phyloP scores from a whole-genome alignment of 495 filamentous ascomycete genomes.

The Xylona heveae region DNA sequence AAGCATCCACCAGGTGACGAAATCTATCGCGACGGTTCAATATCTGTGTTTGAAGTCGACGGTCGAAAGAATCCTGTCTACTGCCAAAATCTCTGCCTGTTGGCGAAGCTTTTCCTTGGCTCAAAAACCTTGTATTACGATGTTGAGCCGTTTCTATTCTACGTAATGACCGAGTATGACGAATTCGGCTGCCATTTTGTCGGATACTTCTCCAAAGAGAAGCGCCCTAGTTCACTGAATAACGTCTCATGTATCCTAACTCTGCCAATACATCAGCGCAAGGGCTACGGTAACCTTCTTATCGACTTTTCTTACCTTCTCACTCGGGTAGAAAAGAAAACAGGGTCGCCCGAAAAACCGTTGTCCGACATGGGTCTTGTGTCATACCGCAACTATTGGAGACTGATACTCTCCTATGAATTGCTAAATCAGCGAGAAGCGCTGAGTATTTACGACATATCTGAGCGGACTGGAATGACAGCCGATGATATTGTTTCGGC shows the following conservation, averaged over 20 bases:
- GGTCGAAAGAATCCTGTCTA: conserved; percentile 93
- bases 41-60: conserved; percentile 94
- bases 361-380: conserved; percentile 95
- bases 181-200: conserved; percentile 91
- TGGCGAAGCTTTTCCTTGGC: conserved; percentile 89
- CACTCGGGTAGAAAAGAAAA: conserved; percentile 81
- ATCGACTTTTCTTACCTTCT: conserved; percentile 98
- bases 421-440: conserved; percentile 41
- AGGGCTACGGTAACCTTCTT: conserved; percentile 87
- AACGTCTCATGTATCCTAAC: conserved; percentile 97
- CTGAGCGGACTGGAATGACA: conserved; percentile 83
- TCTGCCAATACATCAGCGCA: conserved; percentile 85
- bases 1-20: conserved; percentile 95
- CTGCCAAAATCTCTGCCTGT: conserved; percentile 88
- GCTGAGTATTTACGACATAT: conserved; percentile 38
- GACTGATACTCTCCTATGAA: conserved; percentile 67
- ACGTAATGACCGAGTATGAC: conserved; percentile 93
- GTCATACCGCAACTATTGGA: conserved; percentile 94
- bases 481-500: conserved; percentile 90
- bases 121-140: conserved; percentile 98
- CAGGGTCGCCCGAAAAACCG: conserved; percentile 90
- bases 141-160: conserved; percentile 94
- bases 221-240: conserved; percentile 81
- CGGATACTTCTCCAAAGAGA: conserved; percentile 98
- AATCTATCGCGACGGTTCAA: conserved; percentile 84